Percentiles rank a stretch among this genome's conserved stretches.
Conservation (phyloP, 164 flowering plant genomes). For the Taxillus chinensis region DNA sequence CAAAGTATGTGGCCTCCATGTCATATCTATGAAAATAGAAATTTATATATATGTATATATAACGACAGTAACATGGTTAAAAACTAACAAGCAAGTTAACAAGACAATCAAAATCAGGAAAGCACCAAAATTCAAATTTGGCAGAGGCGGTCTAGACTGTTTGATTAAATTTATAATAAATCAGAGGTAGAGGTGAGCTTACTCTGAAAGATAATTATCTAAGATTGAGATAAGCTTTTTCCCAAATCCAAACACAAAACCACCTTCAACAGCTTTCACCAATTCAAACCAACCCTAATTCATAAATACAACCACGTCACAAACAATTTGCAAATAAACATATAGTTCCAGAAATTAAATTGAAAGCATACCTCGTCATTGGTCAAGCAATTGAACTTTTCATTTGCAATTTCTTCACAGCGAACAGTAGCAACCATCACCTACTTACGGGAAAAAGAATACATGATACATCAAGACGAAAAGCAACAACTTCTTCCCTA, state of each 20-base stretch:
- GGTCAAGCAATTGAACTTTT: slow-evolving; percentile 46
- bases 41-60: no score
- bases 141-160: not conserved
- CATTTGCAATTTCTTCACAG: slow-evolving; percentile 97
- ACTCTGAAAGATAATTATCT: slow-evolving; percentile 61
- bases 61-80: no score
- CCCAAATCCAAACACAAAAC: slow-evolving; percentile 66
- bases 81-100: no score
- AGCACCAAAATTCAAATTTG: no score
- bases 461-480: no score
- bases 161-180: slow-evolving; percentile 7
- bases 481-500: no score
- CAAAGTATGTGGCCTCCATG: slow-evolving; percentile 76
- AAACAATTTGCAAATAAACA: no score
- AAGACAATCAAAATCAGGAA: no score
- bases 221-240: slow-evolving; percentile 65
- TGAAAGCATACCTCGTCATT: slow-evolving; percentile 46
- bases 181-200: slow-evolving; percentile 13
- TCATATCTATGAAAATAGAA: slow-evolving; percentile 47
- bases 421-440: slow-evolving; percentile 99
- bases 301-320: not conserved
- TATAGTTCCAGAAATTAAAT: no score
- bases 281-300: slow-evolving; percentile 66
- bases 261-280: slow-evolving; percentile 68
- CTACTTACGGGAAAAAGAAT: slow-evolving; percentile 18